Evolutionary conservation across 1,284 basidiomycete genomes (phyloP).

Genomic region (Filobasidium uniguttulatum): DNA sequence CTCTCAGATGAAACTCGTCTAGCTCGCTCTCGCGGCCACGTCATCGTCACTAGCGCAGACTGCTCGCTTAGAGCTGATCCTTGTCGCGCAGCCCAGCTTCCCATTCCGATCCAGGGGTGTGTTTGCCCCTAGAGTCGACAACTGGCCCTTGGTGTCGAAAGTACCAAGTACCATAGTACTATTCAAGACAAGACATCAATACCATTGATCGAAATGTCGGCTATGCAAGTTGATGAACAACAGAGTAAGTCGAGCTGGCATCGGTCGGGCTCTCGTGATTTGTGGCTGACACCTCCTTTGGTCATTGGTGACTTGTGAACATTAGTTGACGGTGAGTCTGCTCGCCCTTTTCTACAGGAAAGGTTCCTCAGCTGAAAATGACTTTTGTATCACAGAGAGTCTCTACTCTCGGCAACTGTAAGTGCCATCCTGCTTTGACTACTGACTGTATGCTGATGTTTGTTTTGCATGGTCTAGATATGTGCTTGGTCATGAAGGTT

Average conservation of each 20-base stretch:
- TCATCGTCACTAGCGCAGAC: too few relatives aligned
- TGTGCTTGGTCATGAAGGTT: slow-evolving; percentile 90
- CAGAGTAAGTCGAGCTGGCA: slow-evolving; percentile 3
- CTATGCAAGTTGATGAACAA: slow-evolving; percentile 10
- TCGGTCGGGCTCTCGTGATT: not conserved
- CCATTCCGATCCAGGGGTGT: too few relatives aligned
- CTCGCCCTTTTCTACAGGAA: not conserved
- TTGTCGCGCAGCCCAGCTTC: too few relatives aligned
- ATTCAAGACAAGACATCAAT: not conserved
- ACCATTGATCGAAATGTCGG: slow-evolving; percentile 1
- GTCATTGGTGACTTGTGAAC: not conserved
- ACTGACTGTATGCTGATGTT: slow-evolving; percentile 11
- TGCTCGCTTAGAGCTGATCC: too few relatives aligned
- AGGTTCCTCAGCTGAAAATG: not conserved
- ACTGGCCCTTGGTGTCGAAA: too few relatives aligned
- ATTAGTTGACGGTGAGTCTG: slow-evolving; percentile 7
- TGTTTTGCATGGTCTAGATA: slow-evolving; percentile 46
- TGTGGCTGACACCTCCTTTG: not conserved
- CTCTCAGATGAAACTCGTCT: too few relatives aligned
- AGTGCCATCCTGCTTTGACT: slow-evolving; percentile 33
- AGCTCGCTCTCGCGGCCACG: too few relatives aligned
- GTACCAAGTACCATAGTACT: too few relatives aligned
- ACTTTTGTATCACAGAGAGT: slow-evolving; percentile 45
- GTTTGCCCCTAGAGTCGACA: too few relatives aligned
- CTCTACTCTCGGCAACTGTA: slow-evolving; percentile 92